Conservation (phyloP, 306 rosid species). For the Mimosa bimucronata region DNA sequence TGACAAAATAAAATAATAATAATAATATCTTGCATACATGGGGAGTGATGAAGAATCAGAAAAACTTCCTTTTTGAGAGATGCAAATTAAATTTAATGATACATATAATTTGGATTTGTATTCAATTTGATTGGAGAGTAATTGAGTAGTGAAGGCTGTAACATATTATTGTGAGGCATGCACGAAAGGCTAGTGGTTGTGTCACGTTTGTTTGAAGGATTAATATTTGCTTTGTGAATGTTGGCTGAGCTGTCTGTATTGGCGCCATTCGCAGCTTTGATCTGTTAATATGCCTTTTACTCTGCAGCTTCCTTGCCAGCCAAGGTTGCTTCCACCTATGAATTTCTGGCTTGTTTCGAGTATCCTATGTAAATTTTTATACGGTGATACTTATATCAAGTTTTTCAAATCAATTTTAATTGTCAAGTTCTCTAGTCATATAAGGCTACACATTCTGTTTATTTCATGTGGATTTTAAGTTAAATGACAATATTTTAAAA, state of each 20-base stretch:
- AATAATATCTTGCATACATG: background rate
- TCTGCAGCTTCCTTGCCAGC: background rate
- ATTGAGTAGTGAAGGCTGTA: constrained; percentile 29
- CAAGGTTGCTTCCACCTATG: background rate
- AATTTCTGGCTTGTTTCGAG: background rate
- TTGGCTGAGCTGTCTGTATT: constrained; percentile 35
- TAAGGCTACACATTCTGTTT: no score
- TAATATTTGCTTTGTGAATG: constrained; percentile 31
- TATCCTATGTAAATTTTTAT: background rate
- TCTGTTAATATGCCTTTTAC: background rate
- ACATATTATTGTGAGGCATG: constrained; percentile 32
- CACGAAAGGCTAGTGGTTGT: constrained; percentile 4
- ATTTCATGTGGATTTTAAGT: no score
- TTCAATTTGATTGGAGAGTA: background rate
- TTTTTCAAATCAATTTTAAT: no score
- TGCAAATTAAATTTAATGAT: background rate
- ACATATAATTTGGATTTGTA: background rate
- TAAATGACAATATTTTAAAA: no score
- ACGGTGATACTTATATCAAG: no score
- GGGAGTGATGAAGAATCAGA: background rate
- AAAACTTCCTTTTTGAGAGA: background rate
- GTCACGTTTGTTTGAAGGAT: constrained; percentile 12
- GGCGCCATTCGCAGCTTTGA: constrained; percentile 35
- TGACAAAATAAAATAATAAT: background rate
- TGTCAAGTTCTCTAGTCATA: no score